Base-by-base conservation (phyloP, 306 rosid genomes). In the Fragaria iinumae region DNA sequence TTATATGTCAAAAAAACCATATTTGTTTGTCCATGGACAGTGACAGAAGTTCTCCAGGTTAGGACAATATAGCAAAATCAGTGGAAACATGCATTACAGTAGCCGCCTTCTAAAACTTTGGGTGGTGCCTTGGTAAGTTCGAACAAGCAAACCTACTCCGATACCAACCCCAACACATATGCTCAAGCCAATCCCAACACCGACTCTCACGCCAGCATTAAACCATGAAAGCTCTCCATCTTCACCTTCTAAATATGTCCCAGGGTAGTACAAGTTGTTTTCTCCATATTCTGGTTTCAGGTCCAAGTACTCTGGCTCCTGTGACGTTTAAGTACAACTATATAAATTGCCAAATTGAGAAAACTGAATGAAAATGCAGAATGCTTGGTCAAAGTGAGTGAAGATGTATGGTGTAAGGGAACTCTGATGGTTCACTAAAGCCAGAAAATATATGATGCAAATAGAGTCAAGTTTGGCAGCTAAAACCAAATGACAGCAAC, bases 161-260 rank as follows among this genome's bases (percentile, higher is more conserved):
- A 90, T 82, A 80, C 96, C 96, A 41, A 93, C 55, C 72, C 96
- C 96, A 36, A 93, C 84, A 67, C 98, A 93, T n/a, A 93, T 79
- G 79, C 98, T 88, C 34, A 90, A 89, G 79, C 98, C 94, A 68
- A 93, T 90, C 25, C 96, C 96, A 32, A 93, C 93, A 20, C 92
- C 93, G 0, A 89, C 92, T 77, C 96, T 86, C 43, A 90, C 93
- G 39, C 97, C 93, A 5, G 98, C 91, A 66, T 89, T 90, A 73
- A 93, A 93, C 94, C 93, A 93, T 57, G 96, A 87, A 69, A 90
- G 94, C 69, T 93, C 94, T 80, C 91, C 96, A 59, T 89, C 96
- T 81, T 93, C 97, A 0, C 87, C 88, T 7, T 88, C 95, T 6
- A 75, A 72, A n/a, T 87, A 90, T 68, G 88, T 78, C 78, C 90